These are phyloP conservation scores for Fomitopsis serialis DNA, from an alignment of 768 basidiomycete genomes.

Conservation along the genomic window DNA sequence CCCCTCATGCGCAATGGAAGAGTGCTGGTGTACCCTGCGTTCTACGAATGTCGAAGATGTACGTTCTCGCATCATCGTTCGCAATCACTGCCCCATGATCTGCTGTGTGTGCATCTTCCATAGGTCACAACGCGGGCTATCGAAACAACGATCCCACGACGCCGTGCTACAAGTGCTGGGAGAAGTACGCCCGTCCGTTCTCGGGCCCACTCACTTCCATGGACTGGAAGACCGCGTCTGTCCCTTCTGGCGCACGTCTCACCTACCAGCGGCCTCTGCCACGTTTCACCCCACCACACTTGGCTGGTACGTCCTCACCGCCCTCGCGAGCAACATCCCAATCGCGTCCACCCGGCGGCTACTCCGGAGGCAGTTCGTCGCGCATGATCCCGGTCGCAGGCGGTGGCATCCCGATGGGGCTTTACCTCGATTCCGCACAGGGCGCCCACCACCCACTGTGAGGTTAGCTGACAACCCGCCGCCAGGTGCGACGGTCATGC, in stretches of 20 bases:
- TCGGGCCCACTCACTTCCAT: constrained; percentile 55
- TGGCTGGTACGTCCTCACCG: not conserved
- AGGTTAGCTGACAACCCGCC: constrained; percentile 24
- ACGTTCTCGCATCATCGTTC: constrained; percentile 14
- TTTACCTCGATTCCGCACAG: constrained; percentile 13
- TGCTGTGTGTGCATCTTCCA: not conserved
- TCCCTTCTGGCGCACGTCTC: not conserved
- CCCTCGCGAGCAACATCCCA: not conserved
- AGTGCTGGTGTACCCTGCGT: constrained; percentile 65
- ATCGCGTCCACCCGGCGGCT: constrained; percentile 4
- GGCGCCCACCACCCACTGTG: constrained; percentile 9
- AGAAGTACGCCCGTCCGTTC: constrained; percentile 58
- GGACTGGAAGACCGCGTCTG: constrained; percentile 25
- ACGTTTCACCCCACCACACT: constrained; percentile 14
- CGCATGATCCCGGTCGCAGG: constrained; percentile 17
- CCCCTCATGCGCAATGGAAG: constrained; percentile 58
- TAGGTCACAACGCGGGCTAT: constrained; percentile 74
- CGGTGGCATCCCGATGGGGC: constrained; percentile 15
- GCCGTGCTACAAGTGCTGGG: constrained; percentile 75
- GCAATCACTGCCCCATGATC: not conserved
- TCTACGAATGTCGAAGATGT: constrained; percentile 67
- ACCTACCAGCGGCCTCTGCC: constrained; percentile 19
- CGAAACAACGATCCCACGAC: constrained; percentile 60
- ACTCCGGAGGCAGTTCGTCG: constrained; percentile 9
- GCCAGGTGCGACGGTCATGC: constrained; percentile 42